Evolutionary conservation across 2,329 filamentous ascomycete genomes (phyloP).

Genomic region (Monilinia fructicola): DNA sequence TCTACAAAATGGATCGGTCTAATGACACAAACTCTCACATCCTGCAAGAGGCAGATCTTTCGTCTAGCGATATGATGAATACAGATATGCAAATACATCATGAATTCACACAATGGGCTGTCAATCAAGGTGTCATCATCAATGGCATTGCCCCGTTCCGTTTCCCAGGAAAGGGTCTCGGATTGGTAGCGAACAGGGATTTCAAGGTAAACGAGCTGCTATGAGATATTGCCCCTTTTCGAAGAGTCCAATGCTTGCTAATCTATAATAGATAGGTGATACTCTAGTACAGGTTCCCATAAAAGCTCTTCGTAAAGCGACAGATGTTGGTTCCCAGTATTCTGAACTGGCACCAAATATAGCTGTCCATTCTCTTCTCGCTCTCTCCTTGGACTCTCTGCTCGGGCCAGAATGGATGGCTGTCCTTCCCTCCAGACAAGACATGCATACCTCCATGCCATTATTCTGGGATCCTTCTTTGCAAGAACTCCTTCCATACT

Average conservation of each 20-base stretch:
- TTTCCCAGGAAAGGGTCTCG: conserved; percentile 73
- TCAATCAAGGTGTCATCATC: conserved; percentile 62
- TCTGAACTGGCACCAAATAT: conserved; percentile 37
- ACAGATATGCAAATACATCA: conserved; percentile 42
- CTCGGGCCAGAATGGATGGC: conserved; percentile 60
- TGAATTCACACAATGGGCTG: conserved; percentile 67
- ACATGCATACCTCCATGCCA: conserved; percentile 60
- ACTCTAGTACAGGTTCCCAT: conserved; percentile 13
- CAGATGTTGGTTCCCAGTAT: conserved; percentile 9
- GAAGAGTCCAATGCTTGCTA: conserved; percentile 12
- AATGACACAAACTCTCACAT: not conserved
- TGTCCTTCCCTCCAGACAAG: conserved; percentile 62
- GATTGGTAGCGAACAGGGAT: conserved; percentile 68
- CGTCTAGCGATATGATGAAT: conserved; percentile 2
- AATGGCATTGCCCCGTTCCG: conserved; percentile 64
- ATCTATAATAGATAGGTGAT: conserved; percentile 18
- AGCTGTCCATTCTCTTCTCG: conserved; percentile 69
- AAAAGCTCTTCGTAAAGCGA: conserved; percentile 15
- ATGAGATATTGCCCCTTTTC: not conserved
- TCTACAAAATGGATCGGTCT: not conserved
- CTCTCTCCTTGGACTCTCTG: conserved; percentile 58
- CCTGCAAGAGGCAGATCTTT: not conserved
- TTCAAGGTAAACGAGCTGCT: conserved; percentile 53
- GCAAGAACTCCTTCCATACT: conserved; percentile 48
- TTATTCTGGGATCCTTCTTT: conserved; percentile 52